Percentiles rank a stretch among this genome's conserved stretches.
Conservation (phyloP, 2,329 filamentous ascomycete genomes). For the Furcasterigmium sp. region DNA sequence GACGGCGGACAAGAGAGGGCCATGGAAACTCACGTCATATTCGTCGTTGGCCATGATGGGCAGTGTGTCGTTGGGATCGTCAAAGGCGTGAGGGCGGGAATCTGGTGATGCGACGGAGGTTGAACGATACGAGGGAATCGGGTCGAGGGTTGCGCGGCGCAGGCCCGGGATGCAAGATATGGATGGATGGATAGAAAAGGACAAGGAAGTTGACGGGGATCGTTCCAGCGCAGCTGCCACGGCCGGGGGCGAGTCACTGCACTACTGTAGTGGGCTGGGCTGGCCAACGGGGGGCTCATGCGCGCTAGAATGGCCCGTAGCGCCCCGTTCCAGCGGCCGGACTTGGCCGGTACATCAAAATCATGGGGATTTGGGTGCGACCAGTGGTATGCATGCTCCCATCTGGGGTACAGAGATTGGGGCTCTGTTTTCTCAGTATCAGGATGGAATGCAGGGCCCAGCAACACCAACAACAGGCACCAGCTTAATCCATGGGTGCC, state of each 20-base stretch:
- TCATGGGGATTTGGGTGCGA: too few species aligned
- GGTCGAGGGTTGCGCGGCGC: slow-evolving; percentile 12
- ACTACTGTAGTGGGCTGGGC: too few species aligned
- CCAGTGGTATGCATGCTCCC: too few species aligned
- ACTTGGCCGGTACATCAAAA: too few species aligned
- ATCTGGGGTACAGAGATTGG: too few species aligned
- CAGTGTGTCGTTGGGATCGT: slow-evolving; percentile 15
- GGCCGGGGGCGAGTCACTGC: background rate
- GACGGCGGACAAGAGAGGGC: background rate
- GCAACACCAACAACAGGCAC: too few species aligned
- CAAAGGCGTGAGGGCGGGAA: slow-evolving; percentile 9
- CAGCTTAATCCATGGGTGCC: too few species aligned
- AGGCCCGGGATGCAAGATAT: slow-evolving; percentile 2
- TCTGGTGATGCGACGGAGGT: slow-evolving; percentile 13
- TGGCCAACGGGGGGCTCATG: too few species aligned
- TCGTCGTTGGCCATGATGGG: slow-evolving; percentile 96
- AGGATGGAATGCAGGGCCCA: too few species aligned
- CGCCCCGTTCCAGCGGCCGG: too few species aligned
- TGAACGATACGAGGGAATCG: slow-evolving; percentile 6
- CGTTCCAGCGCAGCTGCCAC: background rate
- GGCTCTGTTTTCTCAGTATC: too few species aligned
- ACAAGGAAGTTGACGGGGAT: background rate
- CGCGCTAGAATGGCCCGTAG: too few species aligned
- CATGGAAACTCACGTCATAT: slow-evolving; percentile 79
- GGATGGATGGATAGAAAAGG: slow-evolving; percentile 2